phyloP scores from a whole-genome alignment of 2,329 filamentous ascomycete species.

The Pseudogymnoascus sp. region DNA sequence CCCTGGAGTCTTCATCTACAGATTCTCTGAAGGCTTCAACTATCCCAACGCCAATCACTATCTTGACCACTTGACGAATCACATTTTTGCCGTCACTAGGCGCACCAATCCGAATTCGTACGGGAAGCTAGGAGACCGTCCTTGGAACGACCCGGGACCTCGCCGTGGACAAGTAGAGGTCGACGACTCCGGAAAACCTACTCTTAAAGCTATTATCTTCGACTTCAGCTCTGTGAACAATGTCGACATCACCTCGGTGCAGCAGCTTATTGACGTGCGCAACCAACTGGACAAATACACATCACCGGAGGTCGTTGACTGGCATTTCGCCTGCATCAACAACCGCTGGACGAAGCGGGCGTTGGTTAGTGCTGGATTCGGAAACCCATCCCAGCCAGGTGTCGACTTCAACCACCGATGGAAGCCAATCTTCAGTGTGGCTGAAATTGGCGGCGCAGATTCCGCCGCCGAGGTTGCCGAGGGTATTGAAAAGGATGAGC shows the following conservation, averaged over 20 bases:
- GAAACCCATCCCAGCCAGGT: constrained; percentile 57
- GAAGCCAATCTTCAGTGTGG: constrained; percentile 93
- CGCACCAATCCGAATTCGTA: constrained; percentile 67
- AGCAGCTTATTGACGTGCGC: constrained; percentile 87
- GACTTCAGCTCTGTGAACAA: constrained; percentile 94
- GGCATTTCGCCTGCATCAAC: constrained; percentile 91
- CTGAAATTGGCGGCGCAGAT: constrained; percentile 67
- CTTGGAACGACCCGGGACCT: constrained; percentile 91
- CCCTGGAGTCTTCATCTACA: constrained; percentile 91
- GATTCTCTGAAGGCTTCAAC: constrained; percentile 90
- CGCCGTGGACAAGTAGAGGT: constrained; percentile 43
- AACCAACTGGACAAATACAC: constrained; percentile 88
- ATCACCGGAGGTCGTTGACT: constrained; percentile 74
- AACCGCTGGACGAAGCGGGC: constrained; percentile 94
- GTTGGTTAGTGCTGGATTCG: constrained; percentile 80
- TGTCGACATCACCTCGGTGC: constrained; percentile 85
- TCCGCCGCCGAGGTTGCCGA: constrained; percentile 66
- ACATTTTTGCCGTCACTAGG: constrained; percentile 64
- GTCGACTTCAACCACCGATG: constrained; percentile 58
- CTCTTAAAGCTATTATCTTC: constrained; percentile 80
- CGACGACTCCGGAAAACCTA: constrained; percentile 50
- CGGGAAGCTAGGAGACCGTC: constrained; percentile 63
- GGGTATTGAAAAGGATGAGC: constrained; percentile 46
- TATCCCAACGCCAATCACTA: constrained; percentile 91
- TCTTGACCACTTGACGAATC: constrained; percentile 66